These are phyloP conservation scores for Solanum etuberosum DNA, from an alignment of 257 asterid species.

Conservation along the genomic window DNA sequence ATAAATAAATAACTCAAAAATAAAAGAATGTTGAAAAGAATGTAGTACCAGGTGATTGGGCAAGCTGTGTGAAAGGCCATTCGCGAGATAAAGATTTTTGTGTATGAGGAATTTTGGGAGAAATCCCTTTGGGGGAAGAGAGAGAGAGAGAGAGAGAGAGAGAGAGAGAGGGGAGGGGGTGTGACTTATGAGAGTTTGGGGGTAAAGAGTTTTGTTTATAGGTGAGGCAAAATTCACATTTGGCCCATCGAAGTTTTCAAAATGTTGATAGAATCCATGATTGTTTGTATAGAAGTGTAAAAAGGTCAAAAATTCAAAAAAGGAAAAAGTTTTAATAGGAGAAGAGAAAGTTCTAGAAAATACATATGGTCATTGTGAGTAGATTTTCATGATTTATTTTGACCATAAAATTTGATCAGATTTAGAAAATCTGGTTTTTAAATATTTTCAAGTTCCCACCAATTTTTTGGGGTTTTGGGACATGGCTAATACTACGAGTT, in stretches of 20 bases:
- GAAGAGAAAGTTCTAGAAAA: no score
- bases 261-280: not conserved
- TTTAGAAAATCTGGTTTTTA: no score
- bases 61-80: constrained; percentile 99
- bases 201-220: not conserved
- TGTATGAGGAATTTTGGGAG: constrained; percentile 9
- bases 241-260: not conserved
- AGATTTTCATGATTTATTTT: no score
- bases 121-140: constrained; percentile 1
- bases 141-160: constrained; percentile 2
- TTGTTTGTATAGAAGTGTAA: not conserved
- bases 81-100: constrained; percentile 9
- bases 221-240: not conserved
- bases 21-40: constrained; percentile 6
- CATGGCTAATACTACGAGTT: no score
- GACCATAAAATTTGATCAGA: no score
- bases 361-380: no score
- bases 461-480: no score
- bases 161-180: not conserved
- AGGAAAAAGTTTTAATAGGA: not conserved
- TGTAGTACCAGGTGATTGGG: constrained; percentile 93
- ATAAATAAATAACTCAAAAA: not conserved
- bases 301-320: not conserved
- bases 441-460: no score
- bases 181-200: constrained; percentile 1